A percentile compares a stretch with the other conserved stretches of the same genome.
Evolutionary conservation across 2,329 filamentous ascomycete genomes (phyloP).

Genomic region (Ophiostoma piceae): DNA sequence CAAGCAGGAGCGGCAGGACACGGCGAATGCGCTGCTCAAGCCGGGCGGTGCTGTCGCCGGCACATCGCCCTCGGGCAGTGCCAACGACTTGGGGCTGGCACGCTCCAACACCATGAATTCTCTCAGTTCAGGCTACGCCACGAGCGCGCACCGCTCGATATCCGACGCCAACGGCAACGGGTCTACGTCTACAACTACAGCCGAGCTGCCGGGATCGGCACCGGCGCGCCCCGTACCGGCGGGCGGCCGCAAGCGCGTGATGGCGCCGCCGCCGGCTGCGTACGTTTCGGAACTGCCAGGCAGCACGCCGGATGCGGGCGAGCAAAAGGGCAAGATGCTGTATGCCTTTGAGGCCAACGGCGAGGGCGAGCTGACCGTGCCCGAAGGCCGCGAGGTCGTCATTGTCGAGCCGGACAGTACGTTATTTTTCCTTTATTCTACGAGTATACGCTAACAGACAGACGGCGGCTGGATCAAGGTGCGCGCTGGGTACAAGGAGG

Average conservation of each 20-base stretch:
- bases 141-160: constrained; percentile 70
- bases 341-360: constrained; percentile 78
- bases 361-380: constrained; percentile 73
- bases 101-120: constrained; percentile 87
- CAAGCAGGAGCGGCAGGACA: constrained; percentile 77
- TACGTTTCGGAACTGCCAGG: constrained; percentile 68
- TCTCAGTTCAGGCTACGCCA: constrained; percentile 79
- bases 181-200: constrained; percentile 20
- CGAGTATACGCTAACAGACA: constrained; percentile 35
- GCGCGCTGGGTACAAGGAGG: constrained; percentile 67
- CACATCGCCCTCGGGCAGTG: constrained; percentile 35
- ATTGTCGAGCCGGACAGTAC: constrained; percentile 85
- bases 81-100: constrained; percentile 60
- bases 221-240: constrained; percentile 30
- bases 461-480: constrained; percentile 94
- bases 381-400: constrained; percentile 70
- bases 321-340: constrained; percentile 79
- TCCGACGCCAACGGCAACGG: constrained; percentile 46
- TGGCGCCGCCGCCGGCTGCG: constrained; percentile 79
- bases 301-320: constrained; percentile 43
- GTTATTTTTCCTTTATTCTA: constrained; percentile 32
- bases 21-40: constrained; percentile 58
- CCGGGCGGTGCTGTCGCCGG: constrained; percentile 37
- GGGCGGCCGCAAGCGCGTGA: constrained; percentile 57
- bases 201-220: constrained; percentile 28